Evolutionary conservation across 2,329 filamentous ascomycete species (phyloP).

Genomic region (Penicillium hordei): DNA sequence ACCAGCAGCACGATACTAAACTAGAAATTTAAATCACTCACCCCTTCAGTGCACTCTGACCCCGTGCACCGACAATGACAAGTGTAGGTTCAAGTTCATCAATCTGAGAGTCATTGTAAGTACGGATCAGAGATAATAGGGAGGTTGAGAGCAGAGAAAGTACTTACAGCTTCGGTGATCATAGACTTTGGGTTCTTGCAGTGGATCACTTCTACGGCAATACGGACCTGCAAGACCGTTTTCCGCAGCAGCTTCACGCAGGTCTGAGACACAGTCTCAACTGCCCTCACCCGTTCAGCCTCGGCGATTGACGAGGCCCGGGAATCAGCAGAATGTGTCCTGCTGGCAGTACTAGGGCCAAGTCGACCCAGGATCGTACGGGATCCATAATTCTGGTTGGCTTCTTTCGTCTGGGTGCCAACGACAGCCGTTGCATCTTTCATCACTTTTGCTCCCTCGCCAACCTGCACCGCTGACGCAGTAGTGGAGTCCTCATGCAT

Average conservation of each 20-base stretch:
- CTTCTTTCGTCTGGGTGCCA: constrained; percentile 58
- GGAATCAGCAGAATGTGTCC: constrained; percentile 47
- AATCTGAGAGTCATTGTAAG: constrained; percentile 55
- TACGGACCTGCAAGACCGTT: constrained; percentile 86
- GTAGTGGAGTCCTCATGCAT: constrained; percentile 72
- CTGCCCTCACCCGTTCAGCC: constrained; percentile 74
- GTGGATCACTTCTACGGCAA: constrained; percentile 94
- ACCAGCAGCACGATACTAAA: neutral
- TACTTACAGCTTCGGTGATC: constrained; percentile 80
- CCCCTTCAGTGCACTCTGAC: constrained; percentile 90
- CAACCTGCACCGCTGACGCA: constrained; percentile 52
- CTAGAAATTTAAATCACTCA: constrained; percentile 47
- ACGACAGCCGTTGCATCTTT: constrained; percentile 73
- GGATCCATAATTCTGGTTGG: constrained; percentile 40
- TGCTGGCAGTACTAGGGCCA: constrained; percentile 41
- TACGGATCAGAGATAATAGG: neutral
- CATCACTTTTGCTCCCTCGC: constrained; percentile 72
- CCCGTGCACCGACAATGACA: constrained; percentile 88
- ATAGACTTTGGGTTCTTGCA: constrained; percentile 97
- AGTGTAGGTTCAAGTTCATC: constrained; percentile 88
- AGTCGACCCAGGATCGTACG: constrained; percentile 36
- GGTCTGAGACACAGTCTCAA: constrained; percentile 79
- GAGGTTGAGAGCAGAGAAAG: neutral
- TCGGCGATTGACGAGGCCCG: constrained; percentile 63
- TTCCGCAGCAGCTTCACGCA: constrained; percentile 85